Evolutionary conservation across 495 filamentous ascomycete species (phyloP).

Genomic region (Podospora didyma): DNA sequence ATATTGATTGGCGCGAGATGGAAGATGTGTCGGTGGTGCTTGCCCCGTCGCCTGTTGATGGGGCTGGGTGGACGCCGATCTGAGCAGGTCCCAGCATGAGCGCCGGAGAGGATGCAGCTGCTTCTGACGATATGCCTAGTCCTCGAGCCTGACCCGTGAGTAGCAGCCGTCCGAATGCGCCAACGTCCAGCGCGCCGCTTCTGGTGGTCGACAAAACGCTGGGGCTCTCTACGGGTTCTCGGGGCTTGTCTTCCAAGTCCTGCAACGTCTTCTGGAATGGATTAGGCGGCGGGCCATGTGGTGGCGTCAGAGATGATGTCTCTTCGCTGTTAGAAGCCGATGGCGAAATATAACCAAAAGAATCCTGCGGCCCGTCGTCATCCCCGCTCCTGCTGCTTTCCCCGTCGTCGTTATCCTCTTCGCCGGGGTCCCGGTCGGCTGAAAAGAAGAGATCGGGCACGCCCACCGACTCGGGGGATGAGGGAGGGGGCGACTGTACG

Average conservation of each 20-base stretch:
- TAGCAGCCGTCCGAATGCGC: constrained; percentile 57
- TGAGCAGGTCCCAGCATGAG: not conserved
- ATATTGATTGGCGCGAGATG: constrained; percentile 43
- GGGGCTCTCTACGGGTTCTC: constrained; percentile 15
- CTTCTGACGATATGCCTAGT: constrained; percentile 9
- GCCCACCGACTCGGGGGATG: constrained; percentile 41
- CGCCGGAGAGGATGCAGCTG: not conserved
- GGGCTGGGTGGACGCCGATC: not conserved
- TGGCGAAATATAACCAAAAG: constrained; percentile 18
- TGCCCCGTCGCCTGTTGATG: constrained; percentile 31
- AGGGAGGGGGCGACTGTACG: constrained; percentile 53
- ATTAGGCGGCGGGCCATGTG: constrained; percentile 36
- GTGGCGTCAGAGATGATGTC: not conserved
- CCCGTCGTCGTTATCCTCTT: constrained; percentile 23
- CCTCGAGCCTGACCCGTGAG: constrained; percentile 53
- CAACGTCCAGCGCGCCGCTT: constrained; percentile 51
- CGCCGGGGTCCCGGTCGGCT: constrained; percentile 19
- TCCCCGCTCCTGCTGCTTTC: constrained; percentile 19
- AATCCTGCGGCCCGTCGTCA: constrained; percentile 19
- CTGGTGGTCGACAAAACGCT: constrained; percentile 8
- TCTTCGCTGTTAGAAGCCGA: not conserved
- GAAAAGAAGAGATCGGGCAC: constrained; percentile 30
- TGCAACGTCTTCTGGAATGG: constrained; percentile 48
- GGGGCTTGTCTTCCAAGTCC: constrained; percentile 35
- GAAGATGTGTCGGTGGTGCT: constrained; percentile 47